phyloP scores from a whole-genome alignment of 2,329 filamentous ascomycete genomes.

The Biscogniauxia marginata region DNA sequence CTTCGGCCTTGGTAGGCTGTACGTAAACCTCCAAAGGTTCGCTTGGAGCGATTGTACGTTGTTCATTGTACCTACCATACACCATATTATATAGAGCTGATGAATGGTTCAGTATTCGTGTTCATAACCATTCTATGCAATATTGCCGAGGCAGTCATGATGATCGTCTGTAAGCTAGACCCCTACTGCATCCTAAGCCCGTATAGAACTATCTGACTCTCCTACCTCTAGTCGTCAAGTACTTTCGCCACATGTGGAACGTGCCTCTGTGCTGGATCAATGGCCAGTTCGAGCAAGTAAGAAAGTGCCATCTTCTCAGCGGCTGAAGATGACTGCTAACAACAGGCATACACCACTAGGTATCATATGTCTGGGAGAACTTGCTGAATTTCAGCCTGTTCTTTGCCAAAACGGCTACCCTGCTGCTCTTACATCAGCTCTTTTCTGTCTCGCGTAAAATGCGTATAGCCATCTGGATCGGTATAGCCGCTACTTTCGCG shows the following conservation, averaged over 20 bases:
- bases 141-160: constrained; percentile 3
- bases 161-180: constrained; percentile 4
- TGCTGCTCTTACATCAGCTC: constrained; percentile 9
- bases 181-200: neutral
- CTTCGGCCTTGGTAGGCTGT: constrained; percentile 7
- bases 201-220: neutral
- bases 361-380: constrained; percentile 6
- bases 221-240: neutral
- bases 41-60: constrained; percentile 4
- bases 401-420: constrained; percentile 14
- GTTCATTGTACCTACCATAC: too few species aligned
- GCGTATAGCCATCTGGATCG: constrained; percentile 13
- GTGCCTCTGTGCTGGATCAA: constrained; percentile 7
- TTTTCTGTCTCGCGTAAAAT: constrained; percentile 7
- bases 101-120: constrained; percentile 8
- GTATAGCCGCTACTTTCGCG: constrained; percentile 5
- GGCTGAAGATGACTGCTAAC: constrained; percentile 2
- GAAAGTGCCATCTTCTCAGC: neutral
- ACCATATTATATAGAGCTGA: too few species aligned
- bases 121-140: constrained; percentile 4
- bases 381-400: constrained; percentile 5
- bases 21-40: constrained; percentile 2
- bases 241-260: constrained; percentile 9
- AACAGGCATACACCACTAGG: constrained; percentile 1
- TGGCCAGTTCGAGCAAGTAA: constrained; percentile 5